These are phyloP conservation scores for Linnemannia elongata DNA, from an alignment of 192 early-diverging fungal genomes.

Conservation along the genomic window DNA sequence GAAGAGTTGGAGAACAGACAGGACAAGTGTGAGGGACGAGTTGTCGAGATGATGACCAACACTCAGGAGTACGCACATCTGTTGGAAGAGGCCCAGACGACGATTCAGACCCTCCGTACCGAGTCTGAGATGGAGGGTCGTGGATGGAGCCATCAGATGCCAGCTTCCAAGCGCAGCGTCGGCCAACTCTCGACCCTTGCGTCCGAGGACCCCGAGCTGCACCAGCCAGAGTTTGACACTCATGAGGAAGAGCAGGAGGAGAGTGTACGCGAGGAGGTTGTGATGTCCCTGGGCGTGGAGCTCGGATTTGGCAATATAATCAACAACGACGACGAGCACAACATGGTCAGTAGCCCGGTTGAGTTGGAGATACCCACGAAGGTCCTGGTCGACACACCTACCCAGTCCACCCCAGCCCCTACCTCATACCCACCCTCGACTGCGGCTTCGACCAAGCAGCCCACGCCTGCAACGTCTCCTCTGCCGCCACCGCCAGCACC, in stretches of 20 bases:
- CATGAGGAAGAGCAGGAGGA: slow-evolving; percentile 9
- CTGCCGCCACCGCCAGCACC: not conserved
- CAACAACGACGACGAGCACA: not conserved
- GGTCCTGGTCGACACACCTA: not conserved
- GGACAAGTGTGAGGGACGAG: slow-evolving; percentile 64
- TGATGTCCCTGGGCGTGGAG: slow-evolving; percentile 27
- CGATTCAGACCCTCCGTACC: slow-evolving; percentile 63
- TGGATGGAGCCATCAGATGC: slow-evolving; percentile 17
- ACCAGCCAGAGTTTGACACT: not conserved
- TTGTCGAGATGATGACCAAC: slow-evolving; percentile 68
- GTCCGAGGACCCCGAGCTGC: slow-evolving; percentile 34
- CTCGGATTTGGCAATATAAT: slow-evolving; percentile 10
- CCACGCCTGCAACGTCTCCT: slow-evolving; percentile 35
- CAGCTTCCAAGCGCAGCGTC: slow-evolving; percentile 3
- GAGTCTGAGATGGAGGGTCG: slow-evolving; percentile 60
- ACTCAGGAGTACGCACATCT: slow-evolving; percentile 71
- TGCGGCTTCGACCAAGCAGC: slow-evolving; percentile 29
- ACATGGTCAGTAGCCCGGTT: not conserved
- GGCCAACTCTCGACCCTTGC: slow-evolving; percentile 35
- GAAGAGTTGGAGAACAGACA: slow-evolving; percentile 68
- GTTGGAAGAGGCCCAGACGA: slow-evolving; percentile 71
- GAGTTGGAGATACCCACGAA: not conserved
- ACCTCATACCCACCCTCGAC: slow-evolving; percentile 31
- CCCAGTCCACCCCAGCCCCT: not conserved
- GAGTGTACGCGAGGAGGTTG: not conserved